These are phyloP conservation scores for Lycium ferocissimum DNA, from an alignment of 257 asterid genomes.

Conservation along the genomic window DNA sequence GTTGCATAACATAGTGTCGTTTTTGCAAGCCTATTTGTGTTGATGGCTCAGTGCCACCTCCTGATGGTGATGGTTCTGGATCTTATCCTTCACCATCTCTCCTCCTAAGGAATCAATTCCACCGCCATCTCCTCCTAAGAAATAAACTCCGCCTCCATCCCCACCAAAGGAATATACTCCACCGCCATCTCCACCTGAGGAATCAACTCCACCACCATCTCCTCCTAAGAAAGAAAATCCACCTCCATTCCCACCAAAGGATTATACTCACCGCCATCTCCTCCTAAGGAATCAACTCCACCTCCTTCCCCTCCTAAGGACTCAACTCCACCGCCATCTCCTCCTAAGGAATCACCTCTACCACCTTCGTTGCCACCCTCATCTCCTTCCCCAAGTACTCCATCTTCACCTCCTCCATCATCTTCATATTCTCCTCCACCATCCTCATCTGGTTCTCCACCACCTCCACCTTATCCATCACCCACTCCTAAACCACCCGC, in stretches of 20 bases:
- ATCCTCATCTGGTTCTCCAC: not conserved
- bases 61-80: too few relatives aligned
- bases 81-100: too few relatives aligned
- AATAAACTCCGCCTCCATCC: not conserved
- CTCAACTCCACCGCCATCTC: not conserved
- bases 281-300: not conserved
- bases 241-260: not conserved
- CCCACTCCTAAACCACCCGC: not conserved
- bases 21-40: too few relatives aligned
- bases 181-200: not conserved
- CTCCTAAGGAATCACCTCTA: not conserved
- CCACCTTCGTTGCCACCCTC: constrained; percentile 13
- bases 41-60: too few relatives aligned
- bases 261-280: not conserved
- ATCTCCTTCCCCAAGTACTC: not conserved
- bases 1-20: too few relatives aligned
- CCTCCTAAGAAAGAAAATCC: constrained; percentile 4
- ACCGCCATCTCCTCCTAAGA: too few relatives aligned
- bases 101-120: too few relatives aligned
- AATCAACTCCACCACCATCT: constrained; percentile 21
- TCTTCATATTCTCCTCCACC: not conserved
- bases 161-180: not conserved
- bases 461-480: not conserved
- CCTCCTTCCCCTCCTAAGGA: constrained; percentile 26
- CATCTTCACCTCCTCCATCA: not conserved